These are phyloP conservation scores for Datura wrightii DNA, from an alignment of 257 asterid genomes.

Conservation along the genomic window DNA sequence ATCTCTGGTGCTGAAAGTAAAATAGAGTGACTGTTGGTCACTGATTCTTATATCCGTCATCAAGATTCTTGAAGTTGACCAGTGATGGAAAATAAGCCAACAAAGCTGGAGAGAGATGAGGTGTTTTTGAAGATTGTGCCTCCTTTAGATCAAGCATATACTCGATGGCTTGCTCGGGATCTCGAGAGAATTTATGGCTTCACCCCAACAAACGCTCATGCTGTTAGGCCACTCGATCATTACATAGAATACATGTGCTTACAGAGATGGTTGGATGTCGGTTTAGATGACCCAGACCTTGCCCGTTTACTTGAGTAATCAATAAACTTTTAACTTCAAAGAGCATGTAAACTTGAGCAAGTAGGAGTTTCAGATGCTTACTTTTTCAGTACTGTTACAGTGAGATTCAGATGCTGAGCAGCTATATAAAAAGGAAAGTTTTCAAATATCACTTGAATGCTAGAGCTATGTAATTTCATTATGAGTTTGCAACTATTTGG, in stretches of 20 bases:
- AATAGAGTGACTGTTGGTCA: neutral
- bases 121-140: constrained; percentile 68
- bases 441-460: neutral
- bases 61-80: constrained; percentile 28
- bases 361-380: neutral
- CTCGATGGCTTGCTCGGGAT: constrained; percentile 77
- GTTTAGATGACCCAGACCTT: constrained; percentile 77
- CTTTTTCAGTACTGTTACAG: neutral
- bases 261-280: constrained; percentile 89
- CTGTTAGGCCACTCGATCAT: constrained; percentile 84
- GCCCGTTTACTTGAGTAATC: constrained; percentile 69
- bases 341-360: constrained; percentile 17
- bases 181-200: constrained; percentile 80
- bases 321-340: neutral
- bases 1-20: constrained; percentile 1
- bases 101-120: constrained; percentile 62
- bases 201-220: constrained; percentile 65
- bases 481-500: neutral
- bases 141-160: constrained; percentile 68
- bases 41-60: neutral
- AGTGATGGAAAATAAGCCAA: constrained; percentile 78
- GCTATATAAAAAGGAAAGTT: neutral
- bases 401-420: neutral
- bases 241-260: constrained; percentile 78
- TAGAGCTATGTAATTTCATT: neutral